These are phyloP conservation scores for Pythium apleroticum DNA, from an alignment of 352 stramenopile species.

Conservation along the genomic window DNA sequence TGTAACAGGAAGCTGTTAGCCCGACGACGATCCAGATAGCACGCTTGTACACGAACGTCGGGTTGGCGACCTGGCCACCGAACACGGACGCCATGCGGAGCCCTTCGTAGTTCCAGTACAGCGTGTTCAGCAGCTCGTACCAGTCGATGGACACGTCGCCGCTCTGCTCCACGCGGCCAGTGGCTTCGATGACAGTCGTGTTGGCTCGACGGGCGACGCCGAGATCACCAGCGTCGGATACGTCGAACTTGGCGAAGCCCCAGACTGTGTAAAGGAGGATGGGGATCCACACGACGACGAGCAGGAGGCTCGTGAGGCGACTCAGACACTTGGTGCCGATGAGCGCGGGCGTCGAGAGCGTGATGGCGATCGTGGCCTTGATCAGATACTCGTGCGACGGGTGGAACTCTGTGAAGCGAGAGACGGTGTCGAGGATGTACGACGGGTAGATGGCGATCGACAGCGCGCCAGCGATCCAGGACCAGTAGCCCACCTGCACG, in stretches of 20 bases:
- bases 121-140: conserved; percentile 80
- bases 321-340: conserved; percentile 26
- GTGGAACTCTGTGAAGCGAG: not conserved
- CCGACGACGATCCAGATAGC: conserved; percentile 72
- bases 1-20: conserved; percentile 61
- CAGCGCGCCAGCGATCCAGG: conserved; percentile 56
- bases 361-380: conserved; percentile 25
- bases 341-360: conserved; percentile 20
- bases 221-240: not conserved
- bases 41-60: conserved; percentile 60
- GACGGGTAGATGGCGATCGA: conserved; percentile 65
- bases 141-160: conserved; percentile 42
- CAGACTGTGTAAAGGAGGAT: conserved; percentile 28
- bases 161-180: not conserved
- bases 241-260: conserved; percentile 7
- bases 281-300: conserved; percentile 15
- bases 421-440: conserved; percentile 16
- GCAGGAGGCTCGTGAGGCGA: conserved; percentile 16
- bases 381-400: conserved; percentile 5
- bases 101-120: conserved; percentile 94
- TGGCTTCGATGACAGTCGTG: not conserved
- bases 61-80: conserved; percentile 79
- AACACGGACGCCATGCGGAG: conserved; percentile 85
- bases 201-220: conserved; percentile 11
- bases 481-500: conserved; percentile 83